These are phyloP conservation scores for Trichomonascaceae sp. DNA, from an alignment of 1,139 yeast species.

Conservation along the genomic window DNA sequence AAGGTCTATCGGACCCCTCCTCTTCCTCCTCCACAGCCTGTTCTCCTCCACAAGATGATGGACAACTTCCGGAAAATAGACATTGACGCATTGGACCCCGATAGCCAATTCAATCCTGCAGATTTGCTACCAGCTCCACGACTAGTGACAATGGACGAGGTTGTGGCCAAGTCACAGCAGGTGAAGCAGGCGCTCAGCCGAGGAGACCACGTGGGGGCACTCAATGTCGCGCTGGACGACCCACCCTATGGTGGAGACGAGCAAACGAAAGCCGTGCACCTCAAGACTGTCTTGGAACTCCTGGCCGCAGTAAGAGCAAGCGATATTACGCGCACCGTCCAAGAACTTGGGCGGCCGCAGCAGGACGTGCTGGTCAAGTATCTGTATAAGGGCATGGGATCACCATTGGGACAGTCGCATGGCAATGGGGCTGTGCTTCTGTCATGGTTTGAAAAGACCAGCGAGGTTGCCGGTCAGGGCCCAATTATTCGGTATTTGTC, in stretches of 20 bases:
- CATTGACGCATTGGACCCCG: slow-evolving; percentile 82
- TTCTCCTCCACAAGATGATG: too few relatives aligned
- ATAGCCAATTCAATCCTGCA: slow-evolving; percentile 44
- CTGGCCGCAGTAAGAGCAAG: slow-evolving; percentile 62
- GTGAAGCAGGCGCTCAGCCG: slow-evolving; percentile 52
- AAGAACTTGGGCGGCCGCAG: slow-evolving; percentile 46
- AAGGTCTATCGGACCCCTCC: too few relatives aligned
- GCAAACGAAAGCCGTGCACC: slow-evolving; percentile 35
- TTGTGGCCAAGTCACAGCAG: slow-evolving; percentile 42
- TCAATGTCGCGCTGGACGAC: slow-evolving; percentile 45
- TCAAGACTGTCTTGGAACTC: slow-evolving; percentile 57
- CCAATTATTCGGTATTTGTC: slow-evolving; percentile 76
- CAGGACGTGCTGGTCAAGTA: slow-evolving; percentile 74
- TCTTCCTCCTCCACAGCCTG: too few relatives aligned
- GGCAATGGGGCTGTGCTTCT: slow-evolving; percentile 79
- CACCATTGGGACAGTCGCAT: slow-evolving; percentile 50
- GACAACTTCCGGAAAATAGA: slow-evolving; percentile 59
- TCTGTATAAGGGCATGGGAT: slow-evolving; percentile 74
- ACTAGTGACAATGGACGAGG: slow-evolving; percentile 36
- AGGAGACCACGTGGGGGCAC: slow-evolving; percentile 61
- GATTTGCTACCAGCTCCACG: slow-evolving; percentile 46
- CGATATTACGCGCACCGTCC: slow-evolving; percentile 52
- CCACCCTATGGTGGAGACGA: slow-evolving; percentile 79
- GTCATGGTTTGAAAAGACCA: slow-evolving; percentile 86
- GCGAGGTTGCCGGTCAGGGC: slow-evolving; percentile 75